A percentile compares a stretch with the other conserved stretches of the same genome.
phyloP scores from a whole-genome alignment of 352 stramenopile genomes.

The Phytophthora sp. region DNA sequence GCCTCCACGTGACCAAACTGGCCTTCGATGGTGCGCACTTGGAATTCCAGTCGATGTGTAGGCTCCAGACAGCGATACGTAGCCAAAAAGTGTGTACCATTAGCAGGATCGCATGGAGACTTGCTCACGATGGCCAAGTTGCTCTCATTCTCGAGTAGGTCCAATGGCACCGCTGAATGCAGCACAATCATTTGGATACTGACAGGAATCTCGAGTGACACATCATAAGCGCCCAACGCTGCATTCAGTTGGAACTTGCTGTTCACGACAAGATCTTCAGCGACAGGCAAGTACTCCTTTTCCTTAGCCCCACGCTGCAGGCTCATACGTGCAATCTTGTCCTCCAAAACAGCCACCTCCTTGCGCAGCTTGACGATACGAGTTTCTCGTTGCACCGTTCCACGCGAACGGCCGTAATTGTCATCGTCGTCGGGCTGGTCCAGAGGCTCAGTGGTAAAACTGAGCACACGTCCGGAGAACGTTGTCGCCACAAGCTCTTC shows the following conservation, averaged over 20 bases:
- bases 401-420: constrained; percentile 75
- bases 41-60: constrained; percentile 81
- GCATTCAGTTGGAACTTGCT: constrained; percentile 81
- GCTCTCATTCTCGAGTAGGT: constrained; percentile 77
- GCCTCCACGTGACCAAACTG: constrained; percentile 83
- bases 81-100: constrained; percentile 69
- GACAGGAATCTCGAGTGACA: constrained; percentile 83
- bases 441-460: constrained; percentile 84
- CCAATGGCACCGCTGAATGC: constrained; percentile 75
- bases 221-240: constrained; percentile 68
- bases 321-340: constrained; percentile 72
- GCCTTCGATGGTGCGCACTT: constrained; percentile 84
- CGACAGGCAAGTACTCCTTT: constrained; percentile 70
- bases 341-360: constrained; percentile 68
- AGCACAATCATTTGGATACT: constrained; percentile 82
- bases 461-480: constrained; percentile 81
- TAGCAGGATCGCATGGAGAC: constrained; percentile 54
- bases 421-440: constrained; percentile 78
- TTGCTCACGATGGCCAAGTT: constrained; percentile 83
- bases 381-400: constrained; percentile 75
- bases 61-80: constrained; percentile 84
- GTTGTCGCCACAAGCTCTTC: constrained; percentile 81
- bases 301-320: constrained; percentile 49
- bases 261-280: constrained; percentile 82
- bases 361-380: constrained; percentile 86